Base-by-base conservation (phyloP, 2,329 filamentous ascomycete genomes). In the Cadophora sp. region DNA sequence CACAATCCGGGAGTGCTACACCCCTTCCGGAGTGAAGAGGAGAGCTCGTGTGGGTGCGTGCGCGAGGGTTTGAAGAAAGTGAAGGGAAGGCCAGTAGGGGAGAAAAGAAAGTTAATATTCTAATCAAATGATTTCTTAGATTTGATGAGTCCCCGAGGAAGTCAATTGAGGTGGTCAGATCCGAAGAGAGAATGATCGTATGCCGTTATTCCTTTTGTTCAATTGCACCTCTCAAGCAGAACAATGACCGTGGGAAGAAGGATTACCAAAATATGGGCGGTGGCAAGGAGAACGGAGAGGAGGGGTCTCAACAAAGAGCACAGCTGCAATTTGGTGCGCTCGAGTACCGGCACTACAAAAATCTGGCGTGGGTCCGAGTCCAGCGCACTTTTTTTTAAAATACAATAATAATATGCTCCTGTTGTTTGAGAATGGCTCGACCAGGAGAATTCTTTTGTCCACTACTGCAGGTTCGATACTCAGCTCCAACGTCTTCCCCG, bases 1-100 rank as follows among this genome's bases (percentile, higher is more conserved):
- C 22, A 31, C n/a, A 14, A 51, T 27, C 43, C 64, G 64, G 64
- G 56, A 66, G 64, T 16, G 31, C 64, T 50, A 61, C 50, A 22
- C 64, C 58, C 12, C 46, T 63, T 63, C 61, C 62, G 50, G 65
- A 26, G 24, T n/a, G 34, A 48, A 22, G 40, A 61, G 58, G 19
- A 43, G 40, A 24, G 19, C 56, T 29, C 50, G 43, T 27, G 48
- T 48, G 59, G 27, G 65, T 31, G 37, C 34, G 37, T 34, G 26
- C 14, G 46, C 19, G 40, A 5, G 19, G 51, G 58, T 46, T 50
- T 22, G 14, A 29, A 51, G 26, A 19, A 31, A 22, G n/a, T 9
- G 43, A 48, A 48, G 43, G n/a, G 43, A 4, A 48, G 43, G 19
- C 2, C 6, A 14, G 43, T 22, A 37, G 11, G 34, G 24, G 16